phyloP scores from a whole-genome alignment of 169 alveolate species.

The Eimeria praecox region DNA sequence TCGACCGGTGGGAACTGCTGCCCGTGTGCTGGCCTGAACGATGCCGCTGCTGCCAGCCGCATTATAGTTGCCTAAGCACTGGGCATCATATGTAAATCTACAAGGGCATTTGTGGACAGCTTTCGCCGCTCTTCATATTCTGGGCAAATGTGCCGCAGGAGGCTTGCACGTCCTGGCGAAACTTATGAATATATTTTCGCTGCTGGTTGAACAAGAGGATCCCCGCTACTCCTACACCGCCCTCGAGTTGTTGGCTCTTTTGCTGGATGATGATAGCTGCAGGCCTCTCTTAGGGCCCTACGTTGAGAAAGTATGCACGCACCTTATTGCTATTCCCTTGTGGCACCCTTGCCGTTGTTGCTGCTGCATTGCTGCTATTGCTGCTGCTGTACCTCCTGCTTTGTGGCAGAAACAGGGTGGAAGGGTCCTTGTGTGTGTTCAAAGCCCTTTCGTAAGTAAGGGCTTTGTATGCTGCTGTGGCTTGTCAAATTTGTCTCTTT shows the following conservation, averaged over 20 bases:
- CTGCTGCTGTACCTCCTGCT: neutral
- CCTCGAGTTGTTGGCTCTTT: constrained; percentile 53
- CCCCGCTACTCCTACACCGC: constrained; percentile 67
- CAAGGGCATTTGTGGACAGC: neutral
- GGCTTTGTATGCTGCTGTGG: neutral
- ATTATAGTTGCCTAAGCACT: neutral
- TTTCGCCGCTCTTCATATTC: neutral
- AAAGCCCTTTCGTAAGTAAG: neutral
- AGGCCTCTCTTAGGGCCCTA: constrained; percentile 48
- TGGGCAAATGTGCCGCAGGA: constrained; percentile 18
- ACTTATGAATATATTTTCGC: constrained; percentile 48
- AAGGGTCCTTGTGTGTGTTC: neutral
- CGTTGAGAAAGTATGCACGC: neutral
- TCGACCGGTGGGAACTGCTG: constrained; percentile 41
- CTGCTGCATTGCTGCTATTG: neutral
- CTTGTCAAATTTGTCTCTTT: neutral
- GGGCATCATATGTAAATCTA: neutral
- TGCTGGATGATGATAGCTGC: constrained; percentile 61
- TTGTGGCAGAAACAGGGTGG: neutral
- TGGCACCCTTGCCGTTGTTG: neutral
- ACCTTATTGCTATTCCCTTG: neutral
- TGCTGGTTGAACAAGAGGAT: constrained; percentile 32
- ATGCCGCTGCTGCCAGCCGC: neutral
- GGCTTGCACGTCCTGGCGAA: constrained; percentile 27
- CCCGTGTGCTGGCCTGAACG: neutral